phyloP scores from a whole-genome alignment of 495 filamentous ascomycete species.

The Penicillium dipodomyicola region DNA sequence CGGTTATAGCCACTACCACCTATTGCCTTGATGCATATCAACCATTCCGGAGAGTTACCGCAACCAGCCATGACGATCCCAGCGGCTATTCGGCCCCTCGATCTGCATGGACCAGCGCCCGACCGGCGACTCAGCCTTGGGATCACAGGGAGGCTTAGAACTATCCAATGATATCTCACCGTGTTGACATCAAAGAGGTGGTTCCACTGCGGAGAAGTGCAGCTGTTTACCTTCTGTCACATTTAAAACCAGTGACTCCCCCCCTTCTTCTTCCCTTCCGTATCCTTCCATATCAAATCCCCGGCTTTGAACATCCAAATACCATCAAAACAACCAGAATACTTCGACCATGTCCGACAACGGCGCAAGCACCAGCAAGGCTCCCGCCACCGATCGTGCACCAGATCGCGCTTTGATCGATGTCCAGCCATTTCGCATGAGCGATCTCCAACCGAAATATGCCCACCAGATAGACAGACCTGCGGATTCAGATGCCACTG shows the following conservation, averaged over 20 bases:
- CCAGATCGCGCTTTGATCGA: conserved; percentile 52
- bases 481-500: conserved; percentile 67
- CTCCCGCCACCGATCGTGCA: conserved; percentile 29
- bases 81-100: neutral
- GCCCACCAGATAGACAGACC: conserved; percentile 65
- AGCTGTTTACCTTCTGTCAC: conserved; percentile 4
- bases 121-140: conserved; percentile 7
- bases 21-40: no score
- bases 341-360: conserved; percentile 30
- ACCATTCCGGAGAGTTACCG: neutral
- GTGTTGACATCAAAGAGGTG: neutral
- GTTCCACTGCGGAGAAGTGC: conserved; percentile 4
- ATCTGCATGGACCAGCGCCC: neutral
- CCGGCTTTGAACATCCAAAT: neutral
- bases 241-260: conserved; percentile 14
- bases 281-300: neutral
- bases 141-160: conserved; percentile 5
- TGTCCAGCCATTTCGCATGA: conserved; percentile 76
- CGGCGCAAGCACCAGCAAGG: conserved; percentile 41
- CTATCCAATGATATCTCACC: neutral
- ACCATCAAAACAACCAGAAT: no score
- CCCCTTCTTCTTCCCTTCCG: neutral
- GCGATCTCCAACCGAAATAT: conserved; percentile 88
- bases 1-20: no score
- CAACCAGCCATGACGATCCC: conserved; percentile 1